Evolutionary conservation across 2,329 filamentous ascomycete genomes (phyloP).

Genomic region (Verticillium nonalfalfae): DNA sequence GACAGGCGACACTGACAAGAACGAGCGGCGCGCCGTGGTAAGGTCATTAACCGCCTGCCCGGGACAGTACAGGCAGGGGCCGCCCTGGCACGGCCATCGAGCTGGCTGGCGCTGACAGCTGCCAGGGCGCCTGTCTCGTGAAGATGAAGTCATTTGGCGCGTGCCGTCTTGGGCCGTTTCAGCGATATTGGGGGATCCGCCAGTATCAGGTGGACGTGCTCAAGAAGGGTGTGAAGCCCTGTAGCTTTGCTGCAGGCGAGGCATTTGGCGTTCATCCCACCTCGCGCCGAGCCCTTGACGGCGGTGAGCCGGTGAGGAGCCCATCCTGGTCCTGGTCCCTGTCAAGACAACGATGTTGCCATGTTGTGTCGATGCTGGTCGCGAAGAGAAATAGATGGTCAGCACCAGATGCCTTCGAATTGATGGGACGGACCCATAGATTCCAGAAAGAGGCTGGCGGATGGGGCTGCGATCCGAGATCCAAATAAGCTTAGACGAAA

Average conservation of each 20-base stretch:
- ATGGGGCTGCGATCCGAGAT: neutral
- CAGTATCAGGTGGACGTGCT: slow-evolving; percentile 2
- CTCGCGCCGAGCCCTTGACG: neutral
- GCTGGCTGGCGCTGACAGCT: neutral
- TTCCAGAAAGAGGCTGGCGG: neutral
- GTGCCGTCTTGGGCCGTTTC: slow-evolving; percentile 9
- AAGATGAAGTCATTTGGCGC: slow-evolving; percentile 11
- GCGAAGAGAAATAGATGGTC: neutral
- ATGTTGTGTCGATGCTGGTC: neutral
- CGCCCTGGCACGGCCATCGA: neutral
- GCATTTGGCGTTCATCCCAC: slow-evolving; percentile 4
- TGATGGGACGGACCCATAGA: neutral
- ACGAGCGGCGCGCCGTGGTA: neutral
- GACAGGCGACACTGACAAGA: neutral
- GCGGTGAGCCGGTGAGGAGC: neutral
- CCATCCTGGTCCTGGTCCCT: neutral
- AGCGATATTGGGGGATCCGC: slow-evolving; percentile 12
- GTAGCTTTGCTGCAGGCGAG: slow-evolving; percentile 9
- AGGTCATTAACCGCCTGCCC: slow-evolving; percentile 7
- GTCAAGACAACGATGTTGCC: neutral
- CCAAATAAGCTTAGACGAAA: neutral
- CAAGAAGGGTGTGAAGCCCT: neutral
- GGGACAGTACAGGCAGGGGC: slow-evolving; percentile 3
- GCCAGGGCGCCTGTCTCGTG: neutral
- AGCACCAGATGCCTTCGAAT: too few species aligned